A percentile compares a stretch with the other conserved stretches of the same genome.
phyloP scores from a whole-genome alignment of 2,329 filamentous ascomycete genomes.

The Ascosphaera pollenicola region DNA sequence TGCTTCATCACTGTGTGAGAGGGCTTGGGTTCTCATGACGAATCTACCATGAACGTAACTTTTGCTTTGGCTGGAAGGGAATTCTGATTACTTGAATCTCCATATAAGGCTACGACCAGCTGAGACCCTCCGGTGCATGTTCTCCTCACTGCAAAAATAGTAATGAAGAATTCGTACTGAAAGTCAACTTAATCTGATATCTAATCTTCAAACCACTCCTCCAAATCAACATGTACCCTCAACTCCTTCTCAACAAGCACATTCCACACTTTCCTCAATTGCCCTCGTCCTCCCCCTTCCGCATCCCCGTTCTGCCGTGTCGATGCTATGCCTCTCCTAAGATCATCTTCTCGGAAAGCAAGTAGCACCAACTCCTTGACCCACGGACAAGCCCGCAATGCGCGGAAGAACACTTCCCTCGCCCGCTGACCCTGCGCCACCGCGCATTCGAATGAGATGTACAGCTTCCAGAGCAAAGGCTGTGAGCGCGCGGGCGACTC shows the following conservation, averaged over 20 bases:
- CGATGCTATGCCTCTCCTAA: slow-evolving; percentile 10
- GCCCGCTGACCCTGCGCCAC: slow-evolving; percentile 21
- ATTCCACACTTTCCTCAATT: slow-evolving; percentile 31
- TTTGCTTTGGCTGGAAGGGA: no score
- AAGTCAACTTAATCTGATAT: slow-evolving; percentile 9
- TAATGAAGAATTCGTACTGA: no score
- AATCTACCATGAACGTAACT: no score
- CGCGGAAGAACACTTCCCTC: slow-evolving; percentile 32
- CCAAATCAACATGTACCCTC: slow-evolving; percentile 33
- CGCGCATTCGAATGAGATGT: slow-evolving; percentile 24
- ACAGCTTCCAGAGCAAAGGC: slow-evolving; percentile 29
- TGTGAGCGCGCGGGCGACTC: slow-evolving; percentile 14
- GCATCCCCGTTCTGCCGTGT: background rate
- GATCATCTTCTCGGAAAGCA: slow-evolving; percentile 26
- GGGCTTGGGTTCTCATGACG: no score
- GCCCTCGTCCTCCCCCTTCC: slow-evolving; percentile 19
- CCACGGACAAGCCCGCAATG: slow-evolving; percentile 38
- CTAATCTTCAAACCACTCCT: slow-evolving; percentile 19
- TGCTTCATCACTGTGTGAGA: no score
- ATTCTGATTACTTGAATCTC: no score
- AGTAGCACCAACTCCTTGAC: slow-evolving; percentile 36
- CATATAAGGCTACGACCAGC: no score
- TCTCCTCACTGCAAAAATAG: no score
- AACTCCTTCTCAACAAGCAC: slow-evolving; percentile 40
- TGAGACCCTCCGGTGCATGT: no score